Evolutionary conservation across 2,329 filamentous ascomycete genomes (phyloP).

Genomic region (Aspergillus fumigatus): DNA sequence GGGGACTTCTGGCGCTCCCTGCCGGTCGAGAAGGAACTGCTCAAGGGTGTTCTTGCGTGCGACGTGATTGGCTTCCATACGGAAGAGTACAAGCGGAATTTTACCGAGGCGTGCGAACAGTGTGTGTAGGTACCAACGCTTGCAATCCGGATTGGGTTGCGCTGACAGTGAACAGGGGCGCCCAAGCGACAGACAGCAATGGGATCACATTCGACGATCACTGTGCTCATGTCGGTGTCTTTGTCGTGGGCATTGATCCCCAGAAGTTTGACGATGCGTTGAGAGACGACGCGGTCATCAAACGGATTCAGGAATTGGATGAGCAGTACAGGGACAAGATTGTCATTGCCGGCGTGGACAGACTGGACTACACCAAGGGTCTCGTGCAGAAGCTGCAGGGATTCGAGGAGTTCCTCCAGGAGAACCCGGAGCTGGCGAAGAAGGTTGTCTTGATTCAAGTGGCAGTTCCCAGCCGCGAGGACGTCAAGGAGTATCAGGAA

Average conservation of each 20-base stretch:
- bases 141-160: background rate
- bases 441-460: conserved; percentile 92
- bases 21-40: conserved; percentile 77
- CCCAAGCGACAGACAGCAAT: conserved; percentile 64
- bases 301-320: conserved; percentile 71
- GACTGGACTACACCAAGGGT: conserved; percentile 94
- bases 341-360: conserved; percentile 87
- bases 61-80: conserved; percentile 94
- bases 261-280: conserved; percentile 86
- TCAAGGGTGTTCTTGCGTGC: conserved; percentile 77
- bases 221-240: conserved; percentile 79
- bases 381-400: conserved; percentile 92
- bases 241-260: conserved; percentile 92
- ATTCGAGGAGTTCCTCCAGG: conserved; percentile 84
- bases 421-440: conserved; percentile 89
- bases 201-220: conserved; percentile 80
- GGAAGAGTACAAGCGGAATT: conserved; percentile 89
- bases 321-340: conserved; percentile 85
- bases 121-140: conserved; percentile 57
- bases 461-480: conserved; percentile 75
- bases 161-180: conserved; percentile 22
- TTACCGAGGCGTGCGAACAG: conserved; percentile 80
- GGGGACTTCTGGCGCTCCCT: conserved; percentile 90
- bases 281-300: conserved; percentile 69
- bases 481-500: conserved; percentile 95